Conservation (phyloP, 805 yeast species). For the Saturnispora ahearnii region DNA sequence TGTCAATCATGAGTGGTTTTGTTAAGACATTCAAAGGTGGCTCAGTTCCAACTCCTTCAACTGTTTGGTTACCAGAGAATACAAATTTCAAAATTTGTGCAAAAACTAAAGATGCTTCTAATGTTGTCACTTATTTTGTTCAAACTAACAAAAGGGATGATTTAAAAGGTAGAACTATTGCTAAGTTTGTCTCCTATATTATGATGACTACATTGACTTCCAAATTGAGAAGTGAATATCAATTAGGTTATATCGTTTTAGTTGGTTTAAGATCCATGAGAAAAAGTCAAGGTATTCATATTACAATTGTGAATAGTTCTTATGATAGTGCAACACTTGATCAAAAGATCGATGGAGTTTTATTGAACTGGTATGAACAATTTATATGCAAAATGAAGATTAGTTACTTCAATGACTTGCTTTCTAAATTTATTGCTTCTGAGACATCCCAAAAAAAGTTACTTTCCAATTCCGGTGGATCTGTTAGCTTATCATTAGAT, state of each 20-base stretch:
- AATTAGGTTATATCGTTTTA: conserved; percentile 54
- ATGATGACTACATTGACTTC: conserved; percentile 35
- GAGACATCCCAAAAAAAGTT: conserved; percentile 16
- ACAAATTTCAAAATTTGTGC: conserved; percentile 28
- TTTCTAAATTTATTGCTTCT: conserved; percentile 30
- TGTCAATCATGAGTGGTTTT: conserved; percentile 11
- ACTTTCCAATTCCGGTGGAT: conserved; percentile 14
- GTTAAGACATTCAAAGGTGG: conserved; percentile 12
- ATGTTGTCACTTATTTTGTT: conserved; percentile 42
- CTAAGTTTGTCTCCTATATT: conserved; percentile 39
- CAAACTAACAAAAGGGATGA: conserved; percentile 47
- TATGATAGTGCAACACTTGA: conserved; percentile 35
- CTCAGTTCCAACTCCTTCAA: conserved; percentile 25
- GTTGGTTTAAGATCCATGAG: conserved; percentile 47
- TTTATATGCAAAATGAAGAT: conserved; percentile 26
- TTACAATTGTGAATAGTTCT: conserved; percentile 46
- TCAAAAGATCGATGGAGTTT: conserved; percentile 38
- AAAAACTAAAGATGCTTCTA: conserved; percentile 41
- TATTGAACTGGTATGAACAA: conserved; percentile 33
- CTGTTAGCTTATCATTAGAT: conserved; percentile 21
- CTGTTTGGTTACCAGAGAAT: conserved; percentile 32
- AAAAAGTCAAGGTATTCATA: conserved; percentile 48
- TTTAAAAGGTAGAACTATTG: conserved; percentile 28
- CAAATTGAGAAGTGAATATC: conserved; percentile 45
- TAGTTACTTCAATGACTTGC: conserved; percentile 29